Evolutionary conservation across 192 early-diverging fungal species (phyloP), one percentile per base, ranked within the genome.

Genomic region (Linnemannia elongata): DNA sequence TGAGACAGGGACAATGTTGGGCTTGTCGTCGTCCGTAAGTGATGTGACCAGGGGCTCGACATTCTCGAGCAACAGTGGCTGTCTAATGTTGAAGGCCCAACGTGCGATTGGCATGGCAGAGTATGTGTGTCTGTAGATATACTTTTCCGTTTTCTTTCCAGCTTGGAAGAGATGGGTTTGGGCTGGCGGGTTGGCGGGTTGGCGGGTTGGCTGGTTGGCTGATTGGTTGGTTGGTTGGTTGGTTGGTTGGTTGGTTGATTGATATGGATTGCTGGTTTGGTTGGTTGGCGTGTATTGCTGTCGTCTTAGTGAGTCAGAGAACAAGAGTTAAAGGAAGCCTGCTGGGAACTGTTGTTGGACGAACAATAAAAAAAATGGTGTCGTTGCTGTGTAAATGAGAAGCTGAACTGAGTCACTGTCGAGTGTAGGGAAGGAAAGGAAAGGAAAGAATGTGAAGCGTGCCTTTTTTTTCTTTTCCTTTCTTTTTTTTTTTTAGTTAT

Each of bases 61-160:
- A 47, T 87, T 57, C 72, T 87, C 85, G 41, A 87, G 76, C 35
- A 87, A 47, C 4, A 87, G 54, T 27, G 79, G 71, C 66, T 87
- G 85, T 20, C 85, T 79, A 54, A 87, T 87, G 39, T 87, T 80
- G 41, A 87, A 87, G 35, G 85, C 85, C 85, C 85, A 87, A 41
- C 79, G 85, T 60, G 63, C 72, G 49, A 81, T 87, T 41, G 85
- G 38, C 85, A 87, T 87, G 42, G 52, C 27, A 20, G 22, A 35
- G 27, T 57, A n/a, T 60, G n/a, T 0, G 9, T 60, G 55, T 27
- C 6, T 6, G 55, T 18, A 70, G 69, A 60, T 60, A 55, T 55
- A 7, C n/a, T 41, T 66, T 22, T 17, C 15, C 24, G 49, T 52
- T 54, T 47, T 30, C 6, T 33, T 13, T 12, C 8, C 39, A 24